Evolutionary conservation across 116 monocot species (phyloP), one percentile per base, ranked within the genome.

Genomic region (Phalaenopsis hybrid): DNA sequence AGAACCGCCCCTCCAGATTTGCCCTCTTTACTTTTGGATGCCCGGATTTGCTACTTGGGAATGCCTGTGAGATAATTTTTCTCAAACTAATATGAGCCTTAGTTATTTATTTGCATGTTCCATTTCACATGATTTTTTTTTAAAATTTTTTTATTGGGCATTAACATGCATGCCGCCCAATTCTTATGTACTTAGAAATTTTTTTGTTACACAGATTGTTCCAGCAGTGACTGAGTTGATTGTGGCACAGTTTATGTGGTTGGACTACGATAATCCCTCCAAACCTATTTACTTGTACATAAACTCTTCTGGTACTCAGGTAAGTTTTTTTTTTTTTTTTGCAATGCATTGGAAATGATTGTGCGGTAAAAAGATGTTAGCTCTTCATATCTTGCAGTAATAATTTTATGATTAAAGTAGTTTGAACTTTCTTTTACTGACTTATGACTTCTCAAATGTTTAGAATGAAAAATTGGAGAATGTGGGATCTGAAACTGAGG

Each of bases 261-360:
- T 97, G 84, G 92, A 97, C 83, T 97, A 89, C 86, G 94, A 91
- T 69, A 89, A 87, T 48, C 85, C 89, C 68, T 86, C 94, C 9
- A 96, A 96, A 84, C 96, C 96, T 41, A 89, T 96, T 75, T 96
- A 94, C 61, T 70, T 96, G 45, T 92, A 94, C 77, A 94, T 96
- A 77, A 94, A 94, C 79, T 98, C 93, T 81, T 80, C 98, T 83
- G 93, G 95, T 79, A 94, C 90, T 6, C 93, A 90, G 88, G 98
- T 95, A 84, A 75, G 76, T 28, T 28, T 48, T 8, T 46, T 81
- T 51, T 0, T 81, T 10, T 49, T 57, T 48, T 46, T 4, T 81
- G 12, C 61, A 34, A 74, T 76, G 4, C 15, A 16, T 37, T 72
- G 72, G 15, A 72, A 41, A 15, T 41, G 37, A 72, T 37, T 43